phyloP scores from a whole-genome alignment of 495 filamentous ascomycete genomes.

The Hyphodiscus hymeniophilus region DNA sequence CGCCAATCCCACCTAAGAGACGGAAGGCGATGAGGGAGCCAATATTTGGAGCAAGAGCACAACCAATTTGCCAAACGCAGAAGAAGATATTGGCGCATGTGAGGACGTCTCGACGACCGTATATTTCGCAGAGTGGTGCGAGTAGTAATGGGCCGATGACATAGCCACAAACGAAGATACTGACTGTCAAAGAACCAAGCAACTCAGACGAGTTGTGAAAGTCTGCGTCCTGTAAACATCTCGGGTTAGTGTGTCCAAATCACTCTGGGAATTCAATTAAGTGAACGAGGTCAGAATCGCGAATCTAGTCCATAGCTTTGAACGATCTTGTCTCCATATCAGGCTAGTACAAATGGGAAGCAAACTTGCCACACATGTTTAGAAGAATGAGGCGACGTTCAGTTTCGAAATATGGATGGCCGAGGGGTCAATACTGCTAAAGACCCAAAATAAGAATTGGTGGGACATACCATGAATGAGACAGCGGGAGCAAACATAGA shows the following conservation, averaged over 20 bases:
- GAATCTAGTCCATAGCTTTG: too few species aligned
- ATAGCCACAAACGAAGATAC: conserved; percentile 53
- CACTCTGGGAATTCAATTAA: too few species aligned
- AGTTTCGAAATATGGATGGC: too few species aligned
- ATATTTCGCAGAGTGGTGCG: conserved; percentile 67
- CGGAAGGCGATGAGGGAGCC: conserved; percentile 53
- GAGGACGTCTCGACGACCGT: conserved; percentile 57
- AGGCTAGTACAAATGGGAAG: too few species aligned
- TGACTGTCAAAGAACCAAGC: conserved; percentile 43
- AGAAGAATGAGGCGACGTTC: too few species aligned
- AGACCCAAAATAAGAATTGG: too few species aligned
- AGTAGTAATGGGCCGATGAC: conserved; percentile 56
- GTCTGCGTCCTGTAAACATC: too few species aligned
- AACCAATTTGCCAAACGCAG: conserved; percentile 60
- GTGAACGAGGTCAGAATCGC: too few species aligned
- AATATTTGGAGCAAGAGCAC: conserved; percentile 55
- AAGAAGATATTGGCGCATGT: conserved; percentile 59
- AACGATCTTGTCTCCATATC: too few species aligned
- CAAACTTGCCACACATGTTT: too few species aligned
- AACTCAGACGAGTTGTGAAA: conserved; percentile 38
- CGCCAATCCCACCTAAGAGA: conserved; percentile 55
- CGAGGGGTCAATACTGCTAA: too few species aligned
- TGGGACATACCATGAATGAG: conserved; percentile 35
- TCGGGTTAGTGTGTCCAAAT: too few species aligned
- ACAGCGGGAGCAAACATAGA: conserved; percentile 60